A percentile compares a stretch with the other conserved stretches of the same genome.
Evolutionary conservation across 2,329 filamentous ascomycete species (phyloP).

Genomic region (Juglanconis oblonga): DNA sequence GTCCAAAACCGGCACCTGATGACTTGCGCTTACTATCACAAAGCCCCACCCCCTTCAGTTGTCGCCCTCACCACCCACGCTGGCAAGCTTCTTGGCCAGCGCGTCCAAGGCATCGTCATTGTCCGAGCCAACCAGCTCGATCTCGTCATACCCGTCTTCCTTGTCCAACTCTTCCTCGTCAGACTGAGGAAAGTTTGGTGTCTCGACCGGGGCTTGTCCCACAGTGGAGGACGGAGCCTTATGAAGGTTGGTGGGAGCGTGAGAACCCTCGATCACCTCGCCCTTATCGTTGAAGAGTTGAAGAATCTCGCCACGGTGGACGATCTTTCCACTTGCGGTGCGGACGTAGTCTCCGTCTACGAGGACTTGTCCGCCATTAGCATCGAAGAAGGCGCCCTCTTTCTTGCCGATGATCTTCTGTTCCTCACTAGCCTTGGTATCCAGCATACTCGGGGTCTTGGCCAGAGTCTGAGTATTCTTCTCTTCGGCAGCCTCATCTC

Average conservation of each 20-base stretch:
- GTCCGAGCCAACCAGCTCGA: neutral
- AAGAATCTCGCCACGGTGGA: conserved; percentile 32
- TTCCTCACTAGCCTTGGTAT: neutral
- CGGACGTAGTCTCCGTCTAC: conserved; percentile 23
- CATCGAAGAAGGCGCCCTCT: conserved; percentile 16
- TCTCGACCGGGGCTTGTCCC: no score
- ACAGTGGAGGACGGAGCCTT: no score
- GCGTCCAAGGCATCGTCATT: neutral
- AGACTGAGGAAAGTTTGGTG: neutral
- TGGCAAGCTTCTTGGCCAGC: neutral
- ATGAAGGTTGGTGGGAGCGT: no score
- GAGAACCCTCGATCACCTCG: conserved; percentile 17
- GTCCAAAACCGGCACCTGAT: no score
- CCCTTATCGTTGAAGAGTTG: conserved; percentile 26
- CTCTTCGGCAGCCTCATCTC: neutral
- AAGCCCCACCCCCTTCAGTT: no score
- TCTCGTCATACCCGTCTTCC: neutral
- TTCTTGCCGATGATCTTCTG: neutral
- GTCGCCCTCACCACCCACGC: neutral
- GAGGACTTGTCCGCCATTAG: neutral
- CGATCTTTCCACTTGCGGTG: conserved; percentile 26
- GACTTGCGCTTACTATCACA: no score
- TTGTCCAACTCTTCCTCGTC: neutral
- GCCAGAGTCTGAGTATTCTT: neutral
- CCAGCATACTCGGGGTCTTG: neutral